These are phyloP conservation scores for Chlamydomonas incerta DNA, from an alignment of 139 green algal genomes.

Conservation along the genomic window DNA sequence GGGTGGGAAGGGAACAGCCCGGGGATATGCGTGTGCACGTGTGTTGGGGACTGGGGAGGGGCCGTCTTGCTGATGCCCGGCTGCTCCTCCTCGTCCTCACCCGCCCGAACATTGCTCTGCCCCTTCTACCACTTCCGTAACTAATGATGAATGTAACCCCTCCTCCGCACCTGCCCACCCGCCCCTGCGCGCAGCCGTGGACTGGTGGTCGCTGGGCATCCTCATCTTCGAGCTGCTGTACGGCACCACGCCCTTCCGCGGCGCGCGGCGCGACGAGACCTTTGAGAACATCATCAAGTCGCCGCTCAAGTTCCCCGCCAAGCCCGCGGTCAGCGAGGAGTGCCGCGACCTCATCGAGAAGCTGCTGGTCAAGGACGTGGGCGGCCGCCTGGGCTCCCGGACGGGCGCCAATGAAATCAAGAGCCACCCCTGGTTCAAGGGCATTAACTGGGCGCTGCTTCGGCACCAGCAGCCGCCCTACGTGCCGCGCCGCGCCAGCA, in stretches of 20 bases:
- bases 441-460: slow-evolving; percentile 91
- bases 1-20: no score
- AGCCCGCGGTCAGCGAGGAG: slow-evolving; percentile 59
- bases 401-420: slow-evolving; percentile 96
- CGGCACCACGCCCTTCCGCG: slow-evolving; percentile 90
- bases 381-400: slow-evolving; percentile 72
- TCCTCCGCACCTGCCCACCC: no score
- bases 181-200: slow-evolving; percentile 53
- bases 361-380: slow-evolving; percentile 87
- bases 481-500: slow-evolving; percentile 47
- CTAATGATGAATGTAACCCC: no score
- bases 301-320: slow-evolving; percentile 84
- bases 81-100: not conserved
- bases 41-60: no score
- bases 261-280: slow-evolving; percentile 84
- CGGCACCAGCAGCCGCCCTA: slow-evolving; percentile 75
- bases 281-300: slow-evolving; percentile 96
- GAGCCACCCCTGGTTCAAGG: slow-evolving; percentile 43
- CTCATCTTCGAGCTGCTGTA: slow-evolving; percentile 97
- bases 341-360: slow-evolving; percentile 39
- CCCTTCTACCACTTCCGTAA: no score
- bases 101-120: no score
- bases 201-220: slow-evolving; percentile 96
- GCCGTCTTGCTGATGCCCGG: no score
- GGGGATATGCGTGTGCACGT: no score